Conservation (phyloP, 2,329 filamentous ascomycete species). For the Chaetomium olivaceum region DNA sequence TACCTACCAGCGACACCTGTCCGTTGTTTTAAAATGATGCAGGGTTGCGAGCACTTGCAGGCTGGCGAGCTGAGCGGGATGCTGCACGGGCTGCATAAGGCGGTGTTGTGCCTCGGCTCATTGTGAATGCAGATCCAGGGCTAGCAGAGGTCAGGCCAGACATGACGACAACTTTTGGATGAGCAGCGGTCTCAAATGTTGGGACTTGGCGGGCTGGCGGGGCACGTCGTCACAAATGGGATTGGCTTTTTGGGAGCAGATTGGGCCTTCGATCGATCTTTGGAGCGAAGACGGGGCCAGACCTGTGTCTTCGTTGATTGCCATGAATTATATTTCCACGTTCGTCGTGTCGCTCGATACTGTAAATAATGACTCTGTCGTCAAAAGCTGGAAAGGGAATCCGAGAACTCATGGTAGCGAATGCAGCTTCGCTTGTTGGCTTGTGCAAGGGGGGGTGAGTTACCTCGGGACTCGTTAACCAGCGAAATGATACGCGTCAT, state of each 20-base stretch:
- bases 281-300: background rate
- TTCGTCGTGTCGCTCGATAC: background rate
- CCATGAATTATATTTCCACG: background rate
- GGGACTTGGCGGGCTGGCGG: background rate
- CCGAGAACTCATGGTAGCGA: background rate
- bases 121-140: background rate
- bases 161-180: background rate
- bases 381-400: background rate
- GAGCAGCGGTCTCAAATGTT: background rate
- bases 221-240: background rate
- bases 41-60: background rate
- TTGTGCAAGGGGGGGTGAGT: background rate
- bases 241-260: background rate
- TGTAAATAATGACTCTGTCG: conserved; percentile 1
- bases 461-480: background rate
- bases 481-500: background rate
- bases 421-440: background rate
- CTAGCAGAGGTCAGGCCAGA: background rate
- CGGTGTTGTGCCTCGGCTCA: conserved; percentile 13
- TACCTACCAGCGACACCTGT: background rate
- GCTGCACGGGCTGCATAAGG: background rate
- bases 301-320: background rate
- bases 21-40: background rate
- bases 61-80: background rate
- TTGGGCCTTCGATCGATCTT: background rate